Base-by-base conservation (phyloP, 805 yeast genomes). In the Blastobotrys robertii region DNA sequence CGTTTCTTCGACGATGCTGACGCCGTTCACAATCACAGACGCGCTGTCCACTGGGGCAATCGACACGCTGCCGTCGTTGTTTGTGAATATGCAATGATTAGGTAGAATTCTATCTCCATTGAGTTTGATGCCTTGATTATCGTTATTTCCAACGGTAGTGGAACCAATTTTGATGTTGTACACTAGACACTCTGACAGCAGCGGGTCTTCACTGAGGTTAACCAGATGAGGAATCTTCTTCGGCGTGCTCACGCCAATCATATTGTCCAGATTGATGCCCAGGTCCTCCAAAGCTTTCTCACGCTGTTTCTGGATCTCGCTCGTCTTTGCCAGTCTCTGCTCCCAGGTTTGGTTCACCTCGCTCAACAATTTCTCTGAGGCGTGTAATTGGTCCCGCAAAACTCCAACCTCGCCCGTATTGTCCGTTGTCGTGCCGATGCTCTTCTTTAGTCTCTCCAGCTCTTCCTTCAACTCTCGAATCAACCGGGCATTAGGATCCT, bases 401-500 rank as follows among this genome's bases (percentile, higher is more conserved):
- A 29, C 37, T 3, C 14, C 29, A 8, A 9, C 12, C 3, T 19
- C 37, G 8, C 11, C 12, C 3, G 31, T 36, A 8, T 36, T 22
- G 15, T n/a, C 14, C 22, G n/a, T 6, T 5, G 6, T 44, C 43
- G 12, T 37, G 34, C 40, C 16, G 25, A 22, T 53, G 36, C 39
- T 42, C 39, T 6, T 39, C 14, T 30, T 47, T 30, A 56, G 44
- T 32, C 29, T 30, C 13, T 43, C 50, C 8, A 57, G 50, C 43
- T 57, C 59, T 12, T 45, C 47, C 29, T 52, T 48, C 25, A 57
- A 49, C 31, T 55, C 54, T 11, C 56, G 43, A 16, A 55, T 48
- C n/a, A 81, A 47, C 81, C 65, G 42, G 79, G 63, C 1, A 85
- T 80, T 41, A 79, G 79, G 50, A 73, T 57, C 1, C 81, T 74